phyloP scores from a whole-genome alignment of 163 green algal species.

The Prototheca wickerhamii region DNA sequence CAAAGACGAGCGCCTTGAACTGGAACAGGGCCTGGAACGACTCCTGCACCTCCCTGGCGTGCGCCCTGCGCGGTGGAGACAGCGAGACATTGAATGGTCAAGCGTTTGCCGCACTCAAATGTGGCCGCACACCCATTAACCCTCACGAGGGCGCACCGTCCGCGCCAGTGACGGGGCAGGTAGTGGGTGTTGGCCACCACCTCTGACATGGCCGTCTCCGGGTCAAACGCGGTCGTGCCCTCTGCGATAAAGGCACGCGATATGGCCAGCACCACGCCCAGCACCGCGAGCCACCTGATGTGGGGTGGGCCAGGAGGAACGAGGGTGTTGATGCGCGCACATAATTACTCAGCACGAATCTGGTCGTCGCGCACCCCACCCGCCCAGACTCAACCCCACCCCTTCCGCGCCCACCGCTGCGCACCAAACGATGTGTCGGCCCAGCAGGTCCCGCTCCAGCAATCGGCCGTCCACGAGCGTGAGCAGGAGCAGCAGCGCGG shows the following conservation, averaged over 20 bases:
- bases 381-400: neutral
- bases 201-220: constrained; percentile 73
- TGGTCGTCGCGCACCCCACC: neutral
- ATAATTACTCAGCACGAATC: constrained; percentile 3
- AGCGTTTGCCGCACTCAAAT: neutral
- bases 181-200: constrained; percentile 85
- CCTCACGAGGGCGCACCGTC: constrained; percentile 16
- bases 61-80: constrained; percentile 18
- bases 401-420: neutral
- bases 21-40: constrained; percentile 73
- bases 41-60: constrained; percentile 64
- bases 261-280: constrained; percentile 76
- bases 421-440: constrained; percentile 76
- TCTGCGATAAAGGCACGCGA: constrained; percentile 55
- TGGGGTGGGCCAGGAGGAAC: neutral
- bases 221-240: constrained; percentile 62
- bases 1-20: constrained; percentile 65
- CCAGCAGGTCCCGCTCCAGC: constrained; percentile 56
- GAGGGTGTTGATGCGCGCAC: neutral
- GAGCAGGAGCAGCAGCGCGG: constrained; percentile 57
- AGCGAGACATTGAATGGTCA: neutral
- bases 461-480: constrained; percentile 55
- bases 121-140: neutral
- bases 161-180: constrained; percentile 80
- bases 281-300: constrained; percentile 59